Percentiles rank a stretch among this genome's conserved stretches.
phyloP scores from a whole-genome alignment of 768 basidiomycete species.

The Tulasnella calospora region DNA sequence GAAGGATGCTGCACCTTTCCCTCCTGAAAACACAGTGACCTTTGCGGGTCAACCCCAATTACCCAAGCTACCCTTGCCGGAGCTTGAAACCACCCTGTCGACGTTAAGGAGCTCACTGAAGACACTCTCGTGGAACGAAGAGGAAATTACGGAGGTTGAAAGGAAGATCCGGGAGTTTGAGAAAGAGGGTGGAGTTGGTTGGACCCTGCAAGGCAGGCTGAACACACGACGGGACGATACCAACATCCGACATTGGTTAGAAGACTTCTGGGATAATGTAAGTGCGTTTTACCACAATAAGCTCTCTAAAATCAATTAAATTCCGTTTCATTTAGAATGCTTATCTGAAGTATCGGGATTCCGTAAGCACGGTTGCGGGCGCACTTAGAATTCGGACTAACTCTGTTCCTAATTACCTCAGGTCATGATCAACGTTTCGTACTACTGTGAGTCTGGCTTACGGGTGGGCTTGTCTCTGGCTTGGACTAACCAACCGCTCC shows the following conservation, averaged over 20 bases:
- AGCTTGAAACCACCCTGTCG: constrained; percentile 58
- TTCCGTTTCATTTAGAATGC: constrained; percentile 37
- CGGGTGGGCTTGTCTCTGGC: neutral
- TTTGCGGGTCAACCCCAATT: constrained; percentile 62
- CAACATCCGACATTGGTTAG: constrained; percentile 72
- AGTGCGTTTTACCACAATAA: neutral
- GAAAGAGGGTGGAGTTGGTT: constrained; percentile 37
- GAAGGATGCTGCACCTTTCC: constrained; percentile 65
- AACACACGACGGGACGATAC: constrained; percentile 49
- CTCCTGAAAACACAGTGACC: constrained; percentile 51
- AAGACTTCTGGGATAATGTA: constrained; percentile 89
- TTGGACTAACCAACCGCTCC: neutral
- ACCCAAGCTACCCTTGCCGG: constrained; percentile 70
- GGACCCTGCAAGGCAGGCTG: constrained; percentile 57
- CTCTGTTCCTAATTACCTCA: constrained; percentile 32
- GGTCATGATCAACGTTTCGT: constrained; percentile 87
- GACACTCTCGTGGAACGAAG: constrained; percentile 63
- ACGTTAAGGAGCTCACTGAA: constrained; percentile 64
- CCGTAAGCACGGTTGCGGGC: constrained; percentile 42
- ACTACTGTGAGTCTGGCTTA: constrained; percentile 63
- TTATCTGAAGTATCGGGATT: constrained; percentile 82
- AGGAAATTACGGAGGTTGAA: constrained; percentile 52
- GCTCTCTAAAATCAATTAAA: neutral
- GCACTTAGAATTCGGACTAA: neutral
- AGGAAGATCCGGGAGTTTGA: constrained; percentile 67